A percentile compares a stretch with the other conserved stretches of the same genome.
phyloP scores from a whole-genome alignment of 306 rosid species.

The Cicer cuneatum region DNA sequence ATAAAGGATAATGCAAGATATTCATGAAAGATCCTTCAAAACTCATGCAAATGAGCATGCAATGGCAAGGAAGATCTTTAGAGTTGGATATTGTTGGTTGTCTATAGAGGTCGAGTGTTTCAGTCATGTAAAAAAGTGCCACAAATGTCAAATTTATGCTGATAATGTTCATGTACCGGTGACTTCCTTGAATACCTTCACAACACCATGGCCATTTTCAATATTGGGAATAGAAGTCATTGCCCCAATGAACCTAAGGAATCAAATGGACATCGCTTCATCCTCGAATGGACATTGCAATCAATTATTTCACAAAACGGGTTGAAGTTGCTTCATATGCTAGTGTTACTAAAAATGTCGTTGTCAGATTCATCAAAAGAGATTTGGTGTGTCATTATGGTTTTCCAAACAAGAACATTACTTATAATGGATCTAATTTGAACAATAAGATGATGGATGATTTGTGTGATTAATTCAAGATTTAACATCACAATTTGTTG shows the following conservation, averaged over 20 bases:
- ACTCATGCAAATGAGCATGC: too few species aligned
- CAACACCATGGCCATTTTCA: not conserved
- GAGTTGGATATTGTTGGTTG: too few species aligned
- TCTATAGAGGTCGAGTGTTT: too few species aligned
- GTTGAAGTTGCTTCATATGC: not conserved
- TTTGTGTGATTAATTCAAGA: not conserved
- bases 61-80: too few species aligned
- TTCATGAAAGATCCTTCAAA: too few species aligned
- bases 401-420: not conserved
- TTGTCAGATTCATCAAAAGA: not conserved
- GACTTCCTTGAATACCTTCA: too few species aligned
- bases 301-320: not conserved
- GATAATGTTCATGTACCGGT: too few species aligned
- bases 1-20: too few species aligned
- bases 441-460: not conserved
- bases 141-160: too few species aligned
- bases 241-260: not conserved
- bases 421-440: not conserved
- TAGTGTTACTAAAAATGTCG: not conserved
- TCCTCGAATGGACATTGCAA: not conserved
- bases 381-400: not conserved
- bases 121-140: too few species aligned
- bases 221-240: not conserved
- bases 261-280: not conserved
- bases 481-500: not conserved